These are phyloP conservation scores for Puccinia horiana DNA, from an alignment of 1,284 basidiomycete genomes.

Conservation along the genomic window DNA sequence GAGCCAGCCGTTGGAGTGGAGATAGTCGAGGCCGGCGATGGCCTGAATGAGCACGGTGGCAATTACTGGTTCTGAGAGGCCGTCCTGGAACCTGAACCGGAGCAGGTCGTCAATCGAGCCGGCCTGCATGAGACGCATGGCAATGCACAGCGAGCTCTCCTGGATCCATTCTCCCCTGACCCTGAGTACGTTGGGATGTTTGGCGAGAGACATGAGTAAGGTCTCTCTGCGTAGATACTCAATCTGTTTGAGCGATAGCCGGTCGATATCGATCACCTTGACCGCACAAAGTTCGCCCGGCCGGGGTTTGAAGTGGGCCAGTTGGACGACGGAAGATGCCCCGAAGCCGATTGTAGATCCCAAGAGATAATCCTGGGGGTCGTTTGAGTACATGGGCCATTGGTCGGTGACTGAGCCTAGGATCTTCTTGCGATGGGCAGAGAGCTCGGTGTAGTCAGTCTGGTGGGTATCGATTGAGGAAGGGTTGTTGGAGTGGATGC, in stretches of 20 bases:
- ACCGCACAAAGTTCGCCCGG: conserved; percentile 68
- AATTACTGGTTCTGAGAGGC: conserved; percentile 81
- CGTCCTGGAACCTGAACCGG: conserved; percentile 77
- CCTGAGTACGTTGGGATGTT: conserved; percentile 84
- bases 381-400: conserved; percentile 76
- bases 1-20: conserved; percentile 84
- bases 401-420: conserved; percentile 77
- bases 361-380: conserved; percentile 54
- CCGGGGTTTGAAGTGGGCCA: conserved; percentile 68
- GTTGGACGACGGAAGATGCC: conserved; percentile 80
- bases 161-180: conserved; percentile 85
- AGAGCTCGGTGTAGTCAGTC: conserved; percentile 18
- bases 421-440: conserved; percentile 13
- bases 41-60: conserved; percentile 80
- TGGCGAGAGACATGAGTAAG: conserved; percentile 86
- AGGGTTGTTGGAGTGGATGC: background rate
- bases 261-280: conserved; percentile 83
- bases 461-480: background rate
- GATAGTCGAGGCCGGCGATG: conserved; percentile 79
- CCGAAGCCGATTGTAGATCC: conserved; percentile 66
- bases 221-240: conserved; percentile 72
- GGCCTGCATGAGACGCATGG: conserved; percentile 82
- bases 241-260: conserved; percentile 59
- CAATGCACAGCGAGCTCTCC: conserved; percentile 79
- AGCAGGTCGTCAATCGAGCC: conserved; percentile 83